Percentiles rank a stretch among this genome's conserved stretches.
Conservation (phyloP, 2,329 filamentous ascomycete species). For the Dactylonectria macrodidyma region DNA sequence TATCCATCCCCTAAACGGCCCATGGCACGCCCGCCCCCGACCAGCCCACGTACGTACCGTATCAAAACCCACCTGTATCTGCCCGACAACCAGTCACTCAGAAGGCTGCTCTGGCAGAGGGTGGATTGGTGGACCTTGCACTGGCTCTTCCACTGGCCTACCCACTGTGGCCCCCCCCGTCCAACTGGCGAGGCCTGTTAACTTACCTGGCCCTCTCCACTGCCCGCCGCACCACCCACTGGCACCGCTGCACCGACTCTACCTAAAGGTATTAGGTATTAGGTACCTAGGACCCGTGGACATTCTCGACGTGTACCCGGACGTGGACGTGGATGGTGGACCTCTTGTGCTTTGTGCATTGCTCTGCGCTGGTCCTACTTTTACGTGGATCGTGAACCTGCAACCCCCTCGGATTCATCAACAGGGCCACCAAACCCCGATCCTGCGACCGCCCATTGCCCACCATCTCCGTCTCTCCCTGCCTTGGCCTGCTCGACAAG, state of each 20-base stretch:
- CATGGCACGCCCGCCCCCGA: conserved; percentile 21
- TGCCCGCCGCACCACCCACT: neutral
- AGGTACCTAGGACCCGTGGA: conserved; percentile 1
- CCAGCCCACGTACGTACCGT: conserved; percentile 28
- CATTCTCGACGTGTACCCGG: conserved; percentile 7
- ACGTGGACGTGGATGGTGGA: conserved; percentile 33
- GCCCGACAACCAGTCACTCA: conserved; percentile 39
- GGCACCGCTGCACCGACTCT: conserved; percentile 16
- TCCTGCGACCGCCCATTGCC: conserved; percentile 43
- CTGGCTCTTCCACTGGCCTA: conserved; percentile 39
- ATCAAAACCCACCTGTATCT: conserved; percentile 34
- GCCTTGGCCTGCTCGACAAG: conserved; percentile 35
- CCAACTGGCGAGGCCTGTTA: conserved; percentile 27
- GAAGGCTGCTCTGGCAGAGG: conserved; percentile 44
- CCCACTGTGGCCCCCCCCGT: conserved; percentile 39
- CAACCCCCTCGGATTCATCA: conserved; percentile 43
- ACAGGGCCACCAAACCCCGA: conserved; percentile 40
- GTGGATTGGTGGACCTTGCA: conserved; percentile 43
- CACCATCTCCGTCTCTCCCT: conserved; percentile 29
- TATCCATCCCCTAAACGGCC: conserved; percentile 25
- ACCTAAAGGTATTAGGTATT: too few relatives aligned
- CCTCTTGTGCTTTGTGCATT: conserved; percentile 19
- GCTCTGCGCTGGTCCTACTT: conserved; percentile 36
- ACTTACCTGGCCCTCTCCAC: conserved; percentile 26
- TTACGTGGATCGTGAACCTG: conserved; percentile 48